These are phyloP conservation scores for Actinomucor elegans DNA, from an alignment of 371 early-diverging fungal genomes.

Conservation along the genomic window DNA sequence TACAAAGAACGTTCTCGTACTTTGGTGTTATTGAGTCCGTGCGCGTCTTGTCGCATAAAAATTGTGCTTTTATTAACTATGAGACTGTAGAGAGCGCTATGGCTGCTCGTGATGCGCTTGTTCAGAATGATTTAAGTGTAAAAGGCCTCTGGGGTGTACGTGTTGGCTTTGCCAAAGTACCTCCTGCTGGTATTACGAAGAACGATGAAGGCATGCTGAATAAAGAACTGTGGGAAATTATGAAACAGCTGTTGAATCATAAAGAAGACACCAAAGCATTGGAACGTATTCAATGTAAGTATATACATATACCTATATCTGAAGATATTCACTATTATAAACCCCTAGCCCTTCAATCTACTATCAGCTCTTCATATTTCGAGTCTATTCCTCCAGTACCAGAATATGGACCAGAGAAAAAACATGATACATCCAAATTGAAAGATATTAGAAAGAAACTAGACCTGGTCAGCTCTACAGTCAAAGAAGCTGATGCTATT, in stretches of 20 bases:
- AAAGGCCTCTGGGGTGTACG: slow-evolving; percentile 71
- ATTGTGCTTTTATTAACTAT: slow-evolving; percentile 97
- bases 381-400: slow-evolving; percentile 74
- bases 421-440: slow-evolving; percentile 75
- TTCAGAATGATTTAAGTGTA: slow-evolving; percentile 81
- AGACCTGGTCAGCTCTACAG: slow-evolving; percentile 55
- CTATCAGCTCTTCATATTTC: slow-evolving; percentile 58
- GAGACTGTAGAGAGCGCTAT: slow-evolving; percentile 83
- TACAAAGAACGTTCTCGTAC: slow-evolving; percentile 71
- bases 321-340: no score
- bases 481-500: slow-evolving; percentile 61
- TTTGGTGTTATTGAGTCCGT: slow-evolving; percentile 92
- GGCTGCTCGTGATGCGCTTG: slow-evolving; percentile 80
- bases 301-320: no score
- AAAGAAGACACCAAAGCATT: no score
- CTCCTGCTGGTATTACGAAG: slow-evolving; percentile 29
- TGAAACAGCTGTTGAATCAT: no score
- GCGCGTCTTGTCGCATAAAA: slow-evolving; percentile 95
- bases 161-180: slow-evolving; percentile 91
- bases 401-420: slow-evolving; percentile 64
- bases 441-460: slow-evolving; percentile 85
- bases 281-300: slow-evolving; percentile 13
- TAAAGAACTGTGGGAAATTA: slow-evolving; percentile 19
- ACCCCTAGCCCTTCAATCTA: slow-evolving; percentile 7
- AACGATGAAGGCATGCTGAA: slow-evolving; percentile 12